phyloP scores from a whole-genome alignment of 768 basidiomycete species.

The Leccinum variicolor region DNA sequence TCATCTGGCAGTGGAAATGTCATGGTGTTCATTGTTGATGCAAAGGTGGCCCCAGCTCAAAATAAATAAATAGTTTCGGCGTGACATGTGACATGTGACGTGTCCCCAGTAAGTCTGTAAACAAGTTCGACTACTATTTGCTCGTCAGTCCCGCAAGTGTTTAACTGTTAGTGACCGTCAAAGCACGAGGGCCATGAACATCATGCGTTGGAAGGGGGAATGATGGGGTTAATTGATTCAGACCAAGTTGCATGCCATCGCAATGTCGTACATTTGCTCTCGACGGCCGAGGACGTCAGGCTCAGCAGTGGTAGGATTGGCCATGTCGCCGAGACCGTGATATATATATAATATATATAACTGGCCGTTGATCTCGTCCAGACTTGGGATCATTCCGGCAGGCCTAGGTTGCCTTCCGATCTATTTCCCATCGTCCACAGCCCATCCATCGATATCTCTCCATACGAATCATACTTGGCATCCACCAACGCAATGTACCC shows the following conservation, averaged over 20 bases:
- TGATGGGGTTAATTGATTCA: too few relatives aligned
- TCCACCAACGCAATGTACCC: conserved; percentile 54
- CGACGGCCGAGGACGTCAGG: not conserved
- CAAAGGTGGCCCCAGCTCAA: not conserved
- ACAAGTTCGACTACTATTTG: too few relatives aligned
- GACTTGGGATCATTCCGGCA: conserved; percentile 6
- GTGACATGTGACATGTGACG: not conserved
- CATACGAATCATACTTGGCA: not conserved
- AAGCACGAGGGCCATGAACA: too few relatives aligned
- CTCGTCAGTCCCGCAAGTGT: too few relatives aligned
- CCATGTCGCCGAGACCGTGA: not conserved
- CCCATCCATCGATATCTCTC: conserved; percentile 19
- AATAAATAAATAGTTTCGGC: not conserved
- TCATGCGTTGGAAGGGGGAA: too few relatives aligned
- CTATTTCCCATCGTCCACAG: conserved; percentile 8
- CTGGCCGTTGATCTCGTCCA: conserved; percentile 2
- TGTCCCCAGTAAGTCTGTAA: too few relatives aligned
- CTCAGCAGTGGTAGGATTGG: not conserved
- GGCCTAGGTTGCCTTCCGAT: not conserved
- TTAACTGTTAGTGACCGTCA: too few relatives aligned
- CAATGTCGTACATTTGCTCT: not conserved
- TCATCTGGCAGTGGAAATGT: conserved; percentile 29
- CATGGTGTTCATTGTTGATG: conserved; percentile 1
- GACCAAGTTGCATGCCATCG: too few relatives aligned
- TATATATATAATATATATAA: not conserved